A percentile compares a stretch with the other conserved stretches of the same genome.
Conservation (phyloP, 495 filamentous ascomycete species). For the Penicillium lagena region DNA sequence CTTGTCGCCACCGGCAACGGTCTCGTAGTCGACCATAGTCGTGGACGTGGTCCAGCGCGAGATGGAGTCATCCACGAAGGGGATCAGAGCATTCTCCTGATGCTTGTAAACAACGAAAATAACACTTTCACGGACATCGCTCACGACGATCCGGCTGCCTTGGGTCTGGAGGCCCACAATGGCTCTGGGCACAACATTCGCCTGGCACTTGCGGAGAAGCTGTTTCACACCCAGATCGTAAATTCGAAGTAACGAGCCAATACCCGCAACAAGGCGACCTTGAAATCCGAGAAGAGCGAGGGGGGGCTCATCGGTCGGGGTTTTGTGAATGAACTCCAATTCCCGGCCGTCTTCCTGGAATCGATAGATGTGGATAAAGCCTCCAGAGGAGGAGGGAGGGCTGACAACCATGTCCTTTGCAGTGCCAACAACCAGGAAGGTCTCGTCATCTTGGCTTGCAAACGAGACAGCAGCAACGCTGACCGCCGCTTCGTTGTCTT, state of each 20-base stretch:
- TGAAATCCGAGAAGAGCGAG: constrained; percentile 88
- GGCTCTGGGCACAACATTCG: constrained; percentile 68
- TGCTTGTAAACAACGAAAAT: constrained; percentile 92
- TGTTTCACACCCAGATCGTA: constrained; percentile 90
- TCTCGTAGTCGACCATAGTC: constrained; percentile 97
- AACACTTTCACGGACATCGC: constrained; percentile 85
- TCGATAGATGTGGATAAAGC: constrained; percentile 89
- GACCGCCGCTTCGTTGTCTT: constrained; percentile 86
- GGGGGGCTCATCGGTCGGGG: constrained; percentile 80
- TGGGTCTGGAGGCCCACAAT: constrained; percentile 87
- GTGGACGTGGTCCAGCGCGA: constrained; percentile 82
- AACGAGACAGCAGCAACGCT: constrained; percentile 81
- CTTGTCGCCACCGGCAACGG: constrained; percentile 90
- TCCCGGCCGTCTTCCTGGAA: constrained; percentile 80
- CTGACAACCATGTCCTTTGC: constrained; percentile 79
- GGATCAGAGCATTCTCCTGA: constrained; percentile 81
- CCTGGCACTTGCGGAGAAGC: constrained; percentile 85
- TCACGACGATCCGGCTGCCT: constrained; percentile 84
- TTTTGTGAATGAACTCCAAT: constrained; percentile 95
- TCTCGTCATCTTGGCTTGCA: constrained; percentile 78
- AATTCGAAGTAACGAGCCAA: constrained; percentile 74
- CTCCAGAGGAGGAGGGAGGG: constrained; percentile 66
- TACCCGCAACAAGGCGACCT: constrained; percentile 76
- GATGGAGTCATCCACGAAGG: constrained; percentile 85
- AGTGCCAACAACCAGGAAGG: constrained; percentile 87